These are phyloP conservation scores for Orobanche coerulescens DNA, from an alignment of 257 asterid species.

Conservation along the genomic window DNA sequence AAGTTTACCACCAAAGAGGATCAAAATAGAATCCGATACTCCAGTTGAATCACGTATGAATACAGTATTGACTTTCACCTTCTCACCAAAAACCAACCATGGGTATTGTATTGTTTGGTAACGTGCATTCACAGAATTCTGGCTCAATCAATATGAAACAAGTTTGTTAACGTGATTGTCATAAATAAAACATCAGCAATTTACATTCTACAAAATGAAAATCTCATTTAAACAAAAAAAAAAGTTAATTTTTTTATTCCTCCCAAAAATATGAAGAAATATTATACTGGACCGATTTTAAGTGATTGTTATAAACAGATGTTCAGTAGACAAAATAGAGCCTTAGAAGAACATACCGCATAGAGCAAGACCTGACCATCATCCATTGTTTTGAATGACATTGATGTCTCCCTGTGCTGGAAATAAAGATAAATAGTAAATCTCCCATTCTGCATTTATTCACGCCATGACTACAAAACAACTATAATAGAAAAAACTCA, in stretches of 20 bases:
- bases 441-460: constrained; percentile 9
- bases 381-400: constrained; percentile 99
- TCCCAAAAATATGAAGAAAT: constrained; percentile 3
- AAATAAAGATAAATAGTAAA: constrained; percentile 19
- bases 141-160: constrained; percentile 25
- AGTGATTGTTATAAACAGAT: constrained; percentile 13
- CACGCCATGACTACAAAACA: constrained; percentile 7
- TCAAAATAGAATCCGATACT: constrained; percentile 91
- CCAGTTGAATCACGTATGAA: constrained; percentile 97
- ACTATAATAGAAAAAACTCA: constrained; percentile 30
- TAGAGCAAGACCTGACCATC: constrained; percentile 92
- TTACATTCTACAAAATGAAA: background rate
- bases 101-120: constrained; percentile 91
- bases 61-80: constrained; percentile 92
- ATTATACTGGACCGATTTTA: background rate
- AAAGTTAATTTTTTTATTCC: background rate
- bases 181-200: constrained; percentile 18
- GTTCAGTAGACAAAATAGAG: background rate
- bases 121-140: constrained; percentile 98
- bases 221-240: background rate
- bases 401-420: constrained; percentile 92
- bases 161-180: constrained; percentile 12
- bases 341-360: constrained; percentile 67
- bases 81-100: constrained; percentile 96
- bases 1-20: constrained; percentile 87